phyloP scores from a whole-genome alignment of 495 filamentous ascomycete genomes.

The Podospora appendiculata region DNA sequence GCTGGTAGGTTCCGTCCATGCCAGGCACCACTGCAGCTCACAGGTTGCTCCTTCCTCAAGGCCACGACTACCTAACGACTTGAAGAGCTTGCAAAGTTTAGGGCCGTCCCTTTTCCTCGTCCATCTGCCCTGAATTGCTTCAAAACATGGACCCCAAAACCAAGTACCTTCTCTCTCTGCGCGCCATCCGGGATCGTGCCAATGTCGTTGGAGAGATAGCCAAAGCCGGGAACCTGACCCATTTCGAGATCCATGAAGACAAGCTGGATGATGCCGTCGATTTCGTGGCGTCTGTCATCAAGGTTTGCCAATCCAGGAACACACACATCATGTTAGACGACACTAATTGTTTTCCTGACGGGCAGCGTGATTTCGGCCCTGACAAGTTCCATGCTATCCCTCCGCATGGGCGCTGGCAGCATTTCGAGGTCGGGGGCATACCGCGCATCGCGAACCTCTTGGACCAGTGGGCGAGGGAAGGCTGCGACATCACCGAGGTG shows the following conservation, averaged over 20 bases:
- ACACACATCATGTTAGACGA: background rate
- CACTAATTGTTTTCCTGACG: constrained; percentile 5
- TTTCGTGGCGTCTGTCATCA: constrained; percentile 3
- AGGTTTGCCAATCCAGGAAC: background rate
- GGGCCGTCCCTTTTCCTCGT: too few species aligned
- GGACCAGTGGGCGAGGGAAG: constrained; percentile 18
- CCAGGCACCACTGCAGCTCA: too few species aligned
- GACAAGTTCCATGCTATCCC: constrained; percentile 42
- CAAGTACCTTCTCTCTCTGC: constrained; percentile 10
- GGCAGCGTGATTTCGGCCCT: constrained; percentile 47
- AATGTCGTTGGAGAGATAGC: constrained; percentile 2
- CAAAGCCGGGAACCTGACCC: constrained; percentile 1
- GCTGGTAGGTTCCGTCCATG: too few species aligned
- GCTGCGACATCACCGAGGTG: constrained; percentile 49
- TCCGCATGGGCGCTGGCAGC: constrained; percentile 64
- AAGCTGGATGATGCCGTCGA: constrained; percentile 5
- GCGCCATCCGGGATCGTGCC: constrained; percentile 11
- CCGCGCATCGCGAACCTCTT: constrained; percentile 62
- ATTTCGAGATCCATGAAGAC: constrained; percentile 5
- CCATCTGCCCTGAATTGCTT: too few species aligned
- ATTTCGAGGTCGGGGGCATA: constrained; percentile 62
- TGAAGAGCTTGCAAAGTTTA: too few species aligned
- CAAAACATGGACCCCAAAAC: background rate
- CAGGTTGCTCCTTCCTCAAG: too few species aligned
- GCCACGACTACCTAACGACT: too few species aligned